Conservation (phyloP, 2,329 filamentous ascomycete genomes). For the Alternaria burnsii region DNA sequence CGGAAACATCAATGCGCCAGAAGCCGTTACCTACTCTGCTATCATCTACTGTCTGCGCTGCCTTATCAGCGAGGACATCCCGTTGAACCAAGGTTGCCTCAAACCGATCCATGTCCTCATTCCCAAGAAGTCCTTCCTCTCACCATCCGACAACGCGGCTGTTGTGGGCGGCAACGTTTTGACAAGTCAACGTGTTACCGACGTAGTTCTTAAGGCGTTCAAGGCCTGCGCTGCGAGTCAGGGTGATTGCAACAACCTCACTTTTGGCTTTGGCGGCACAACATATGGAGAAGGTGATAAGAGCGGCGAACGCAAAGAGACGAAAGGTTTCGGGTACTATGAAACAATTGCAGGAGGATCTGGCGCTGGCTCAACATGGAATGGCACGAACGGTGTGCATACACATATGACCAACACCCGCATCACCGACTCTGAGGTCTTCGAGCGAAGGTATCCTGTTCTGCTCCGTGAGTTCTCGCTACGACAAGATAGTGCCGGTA, state of each 20-base stretch:
- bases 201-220: conserved; percentile 84
- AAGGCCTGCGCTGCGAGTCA: conserved; percentile 79
- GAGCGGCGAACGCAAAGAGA: conserved; percentile 53
- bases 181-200: conserved; percentile 79
- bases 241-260: conserved; percentile 85
- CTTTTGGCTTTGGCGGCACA: conserved; percentile 78
- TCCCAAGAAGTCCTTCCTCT: conserved; percentile 75
- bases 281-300: conserved; percentile 20
- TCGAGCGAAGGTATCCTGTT: conserved; percentile 80
- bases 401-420: conserved; percentile 88
- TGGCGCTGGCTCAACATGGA: conserved; percentile 76
- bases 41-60: conserved; percentile 88
- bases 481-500: conserved; percentile 68
- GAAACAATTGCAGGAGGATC: conserved; percentile 83
- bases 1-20: conserved; percentile 80
- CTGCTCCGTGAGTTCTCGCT: conserved; percentile 75
- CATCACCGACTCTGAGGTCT: conserved; percentile 82
- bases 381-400: conserved; percentile 79
- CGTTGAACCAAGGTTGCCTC: conserved; percentile 85
- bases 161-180: conserved; percentile 86
- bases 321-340: conserved; percentile 86
- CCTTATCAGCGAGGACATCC: conserved; percentile 82
- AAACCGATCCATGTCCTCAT: conserved; percentile 79
- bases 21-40: conserved; percentile 82
- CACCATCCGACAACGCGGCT: conserved; percentile 77